Evolutionary conservation across 768 basidiomycete genomes (phyloP).

Genomic region (Amanita rubescens): DNA sequence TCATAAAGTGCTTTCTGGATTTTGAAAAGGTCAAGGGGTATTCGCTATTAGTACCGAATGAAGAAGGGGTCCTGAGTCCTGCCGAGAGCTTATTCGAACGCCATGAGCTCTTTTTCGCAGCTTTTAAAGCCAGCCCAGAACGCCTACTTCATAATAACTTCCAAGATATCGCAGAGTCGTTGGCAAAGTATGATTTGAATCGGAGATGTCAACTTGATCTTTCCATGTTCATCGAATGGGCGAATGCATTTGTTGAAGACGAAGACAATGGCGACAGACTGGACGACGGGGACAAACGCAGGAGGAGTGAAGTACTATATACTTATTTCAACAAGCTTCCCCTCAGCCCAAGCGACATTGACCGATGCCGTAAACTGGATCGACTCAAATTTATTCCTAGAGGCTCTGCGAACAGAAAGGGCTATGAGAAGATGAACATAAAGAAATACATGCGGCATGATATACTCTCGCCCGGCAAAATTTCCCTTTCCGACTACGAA

Average conservation of each 20-base stretch:
- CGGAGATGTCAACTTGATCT: constrained; percentile 22
- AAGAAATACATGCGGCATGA: constrained; percentile 15
- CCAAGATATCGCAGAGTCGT: constrained; percentile 19
- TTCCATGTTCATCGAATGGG: constrained; percentile 29
- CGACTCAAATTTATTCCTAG: constrained; percentile 35
- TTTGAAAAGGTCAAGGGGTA: constrained; percentile 2
- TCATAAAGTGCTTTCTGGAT: neutral
- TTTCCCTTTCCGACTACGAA: constrained; percentile 30
- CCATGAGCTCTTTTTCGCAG: constrained; percentile 27
- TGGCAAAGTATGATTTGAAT: constrained; percentile 25
- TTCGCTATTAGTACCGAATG: constrained; percentile 27
- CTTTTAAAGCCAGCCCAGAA: constrained; percentile 23
- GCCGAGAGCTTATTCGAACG: constrained; percentile 27
- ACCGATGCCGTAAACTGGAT: constrained; percentile 26
- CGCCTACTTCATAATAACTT: constrained; percentile 26
- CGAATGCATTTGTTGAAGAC: constrained; percentile 20
- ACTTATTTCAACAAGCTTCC: constrained; percentile 25
- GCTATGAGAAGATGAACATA: constrained; percentile 12
- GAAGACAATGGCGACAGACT: neutral
- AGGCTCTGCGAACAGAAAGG: constrained; percentile 12
- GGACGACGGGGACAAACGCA: neutral
- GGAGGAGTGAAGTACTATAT: constrained; percentile 24
- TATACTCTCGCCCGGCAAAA: constrained; percentile 30
- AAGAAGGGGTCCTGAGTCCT: constrained; percentile 15
- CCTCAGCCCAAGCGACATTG: constrained; percentile 13